phyloP scores from a whole-genome alignment of 225 moss, liverwort and hornwort species.

The Climacium dendroides region DNA sequence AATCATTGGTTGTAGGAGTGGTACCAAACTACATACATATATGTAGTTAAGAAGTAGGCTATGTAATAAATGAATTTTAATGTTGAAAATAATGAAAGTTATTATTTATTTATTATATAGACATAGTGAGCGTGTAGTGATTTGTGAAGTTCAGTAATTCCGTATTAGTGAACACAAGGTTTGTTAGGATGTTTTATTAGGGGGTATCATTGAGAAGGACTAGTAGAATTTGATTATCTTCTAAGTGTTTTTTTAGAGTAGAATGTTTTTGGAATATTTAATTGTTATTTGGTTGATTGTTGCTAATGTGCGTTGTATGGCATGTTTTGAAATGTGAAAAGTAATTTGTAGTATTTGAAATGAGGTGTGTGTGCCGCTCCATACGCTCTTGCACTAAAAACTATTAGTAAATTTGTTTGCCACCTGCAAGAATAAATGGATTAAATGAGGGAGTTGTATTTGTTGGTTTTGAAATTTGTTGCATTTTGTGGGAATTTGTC shows the following conservation, averaged over 20 bases:
- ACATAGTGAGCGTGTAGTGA: accelerated
- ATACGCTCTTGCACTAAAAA: neutral
- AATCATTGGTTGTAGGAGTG: accelerated
- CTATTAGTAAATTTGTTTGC: neutral
- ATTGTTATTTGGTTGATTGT: neutral
- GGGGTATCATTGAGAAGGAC: neutral
- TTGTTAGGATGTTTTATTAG: too few relatives aligned
- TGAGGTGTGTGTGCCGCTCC: too few relatives aligned
- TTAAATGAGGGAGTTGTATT: neutral
- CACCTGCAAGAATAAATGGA: neutral
- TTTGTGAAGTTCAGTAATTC: too few relatives aligned
- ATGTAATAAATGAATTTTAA: too few relatives aligned
- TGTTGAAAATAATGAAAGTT: too few relatives aligned
- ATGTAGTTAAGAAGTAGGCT: neutral
- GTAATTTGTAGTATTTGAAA: neutral
- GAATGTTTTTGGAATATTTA: neutral
- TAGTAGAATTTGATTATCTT: neutral
- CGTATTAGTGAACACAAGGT: neutral
- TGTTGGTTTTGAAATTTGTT: neutral
- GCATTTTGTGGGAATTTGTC: too few relatives aligned
- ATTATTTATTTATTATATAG: too few relatives aligned
- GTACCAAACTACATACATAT: neutral
- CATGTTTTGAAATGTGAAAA: neutral
- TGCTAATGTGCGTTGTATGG: neutral
- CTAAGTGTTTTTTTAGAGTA: neutral